Evolutionary conservation across 176 grass and related monocot genomes (phyloP).

Genomic region (Otatea glauca): DNA sequence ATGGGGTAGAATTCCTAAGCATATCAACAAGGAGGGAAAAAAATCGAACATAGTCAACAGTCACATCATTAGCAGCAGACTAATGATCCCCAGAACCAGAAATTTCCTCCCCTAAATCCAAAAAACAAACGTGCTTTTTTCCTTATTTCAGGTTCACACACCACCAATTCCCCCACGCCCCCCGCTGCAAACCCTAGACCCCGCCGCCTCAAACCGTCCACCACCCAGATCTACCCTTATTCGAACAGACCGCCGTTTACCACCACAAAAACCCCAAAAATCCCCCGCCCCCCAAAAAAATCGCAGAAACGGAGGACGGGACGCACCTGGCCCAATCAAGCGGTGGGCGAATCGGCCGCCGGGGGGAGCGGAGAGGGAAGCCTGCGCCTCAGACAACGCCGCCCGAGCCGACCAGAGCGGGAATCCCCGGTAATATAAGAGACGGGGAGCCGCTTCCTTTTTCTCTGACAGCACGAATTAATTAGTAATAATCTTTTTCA

Average conservation of each 20-base stretch:
- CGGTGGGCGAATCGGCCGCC: background rate
- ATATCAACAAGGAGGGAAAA: background rate
- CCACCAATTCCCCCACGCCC: background rate
- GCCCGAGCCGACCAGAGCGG: background rate
- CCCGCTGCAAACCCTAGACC: background rate
- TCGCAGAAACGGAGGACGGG: background rate
- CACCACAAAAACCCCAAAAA: background rate
- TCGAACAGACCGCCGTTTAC: background rate
- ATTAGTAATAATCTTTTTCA: too few relatives aligned
- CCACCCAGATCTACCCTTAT: conserved; percentile 26
- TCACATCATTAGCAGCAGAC: conserved; percentile 7
- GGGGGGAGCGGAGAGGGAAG: conserved; percentile 7
- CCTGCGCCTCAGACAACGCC: background rate
- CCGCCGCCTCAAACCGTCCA: background rate
- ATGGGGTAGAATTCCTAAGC: background rate
- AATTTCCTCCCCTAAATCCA: background rate
- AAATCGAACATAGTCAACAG: conserved; percentile 9
- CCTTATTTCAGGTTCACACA: background rate
- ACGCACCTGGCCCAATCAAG: conserved; percentile 2
- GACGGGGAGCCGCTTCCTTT: conserved; percentile 20
- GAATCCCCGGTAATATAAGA: conserved; percentile 18
- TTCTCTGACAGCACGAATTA: too few relatives aligned
- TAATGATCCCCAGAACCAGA: background rate
- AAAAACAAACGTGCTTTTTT: background rate
- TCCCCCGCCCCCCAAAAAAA: background rate